phyloP scores from a whole-genome alignment of 345 rosid species.

The Heritiera fomes region DNA sequence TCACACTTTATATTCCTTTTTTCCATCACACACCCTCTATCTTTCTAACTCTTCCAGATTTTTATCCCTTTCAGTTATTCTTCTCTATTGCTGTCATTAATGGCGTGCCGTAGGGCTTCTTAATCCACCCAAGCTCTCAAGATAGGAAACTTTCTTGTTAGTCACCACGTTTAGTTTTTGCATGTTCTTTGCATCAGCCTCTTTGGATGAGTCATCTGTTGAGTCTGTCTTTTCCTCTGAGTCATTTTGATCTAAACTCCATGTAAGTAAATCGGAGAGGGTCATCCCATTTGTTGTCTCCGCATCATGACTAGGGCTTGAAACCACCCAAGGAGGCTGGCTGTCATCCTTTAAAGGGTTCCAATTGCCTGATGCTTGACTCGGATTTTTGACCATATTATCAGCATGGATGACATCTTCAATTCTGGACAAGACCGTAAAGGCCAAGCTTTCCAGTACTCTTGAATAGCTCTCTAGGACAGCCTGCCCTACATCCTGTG shows the following conservation, averaged over 20 bases:
- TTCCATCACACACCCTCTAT: background rate
- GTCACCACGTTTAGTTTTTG: constrained; percentile 35
- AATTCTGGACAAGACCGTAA: constrained; percentile 73
- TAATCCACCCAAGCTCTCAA: constrained; percentile 50
- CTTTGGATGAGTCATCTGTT: constrained; percentile 38
- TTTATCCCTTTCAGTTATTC: background rate
- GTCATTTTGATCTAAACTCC: constrained; percentile 47
- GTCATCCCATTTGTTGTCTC: constrained; percentile 42
- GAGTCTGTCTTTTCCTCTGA: constrained; percentile 31
- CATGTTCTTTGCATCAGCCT: constrained; percentile 27
- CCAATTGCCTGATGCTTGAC: constrained; percentile 32
- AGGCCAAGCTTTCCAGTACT: constrained; percentile 89
- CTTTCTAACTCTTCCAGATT: background rate
- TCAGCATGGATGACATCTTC: constrained; percentile 85
- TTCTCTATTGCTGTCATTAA: constrained; percentile 19
- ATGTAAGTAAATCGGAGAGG: constrained; percentile 66
- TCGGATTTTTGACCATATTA: constrained; percentile 47
- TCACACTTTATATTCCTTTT: background rate
- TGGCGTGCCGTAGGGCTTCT: constrained; percentile 69
- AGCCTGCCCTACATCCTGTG: constrained; percentile 90
- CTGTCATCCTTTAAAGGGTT: constrained; percentile 24
- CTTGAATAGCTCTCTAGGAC: constrained; percentile 91
- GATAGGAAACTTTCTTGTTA: constrained; percentile 49
- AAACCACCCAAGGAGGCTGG: background rate
- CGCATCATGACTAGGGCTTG: background rate